phyloP scores from a whole-genome alignment of 2,329 filamentous ascomycete species.

The Emydomyces testavorans region DNA sequence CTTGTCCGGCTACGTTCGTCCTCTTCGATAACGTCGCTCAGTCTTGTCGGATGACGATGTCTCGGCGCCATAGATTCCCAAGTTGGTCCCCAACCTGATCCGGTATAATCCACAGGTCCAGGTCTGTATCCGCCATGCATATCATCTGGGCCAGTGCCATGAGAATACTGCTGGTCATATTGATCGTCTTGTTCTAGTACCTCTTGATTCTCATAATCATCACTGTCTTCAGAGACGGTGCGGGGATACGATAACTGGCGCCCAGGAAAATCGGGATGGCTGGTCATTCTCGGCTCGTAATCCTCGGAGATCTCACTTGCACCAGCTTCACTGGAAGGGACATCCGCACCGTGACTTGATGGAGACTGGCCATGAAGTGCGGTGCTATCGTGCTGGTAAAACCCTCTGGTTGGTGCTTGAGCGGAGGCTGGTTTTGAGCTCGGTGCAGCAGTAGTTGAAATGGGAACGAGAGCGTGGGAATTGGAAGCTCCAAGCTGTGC shows the following conservation, averaged over 20 bases:
- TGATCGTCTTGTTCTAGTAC: constrained; percentile 36
- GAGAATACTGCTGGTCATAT: constrained; percentile 38
- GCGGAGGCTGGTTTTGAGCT: constrained; percentile 17
- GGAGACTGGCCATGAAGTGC: constrained; percentile 20
- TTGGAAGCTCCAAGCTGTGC: constrained; percentile 19
- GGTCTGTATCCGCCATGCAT: constrained; percentile 19
- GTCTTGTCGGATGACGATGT: constrained; percentile 75
- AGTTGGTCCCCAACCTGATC: constrained; percentile 54
- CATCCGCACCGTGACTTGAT: neutral
- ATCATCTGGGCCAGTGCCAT: constrained; percentile 21
- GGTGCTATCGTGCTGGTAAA: constrained; percentile 32
- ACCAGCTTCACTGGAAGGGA: constrained; percentile 31
- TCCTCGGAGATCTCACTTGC: constrained; percentile 59
- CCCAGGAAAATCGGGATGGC: constrained; percentile 50
- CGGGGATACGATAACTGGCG: constrained; percentile 47
- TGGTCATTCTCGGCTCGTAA: constrained; percentile 44
- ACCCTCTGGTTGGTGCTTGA: constrained; percentile 32
- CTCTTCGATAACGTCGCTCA: constrained; percentile 81
- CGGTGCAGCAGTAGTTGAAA: constrained; percentile 4
- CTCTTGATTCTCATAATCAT: constrained; percentile 44
- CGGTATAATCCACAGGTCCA: constrained; percentile 51
- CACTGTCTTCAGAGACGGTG: constrained; percentile 39
- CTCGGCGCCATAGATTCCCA: constrained; percentile 63
- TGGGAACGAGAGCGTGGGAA: constrained; percentile 24
- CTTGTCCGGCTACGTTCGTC: constrained; percentile 59